Evolutionary conservation across 331 rosid genomes (phyloP).

Genomic region (Arachis monticola): DNA sequence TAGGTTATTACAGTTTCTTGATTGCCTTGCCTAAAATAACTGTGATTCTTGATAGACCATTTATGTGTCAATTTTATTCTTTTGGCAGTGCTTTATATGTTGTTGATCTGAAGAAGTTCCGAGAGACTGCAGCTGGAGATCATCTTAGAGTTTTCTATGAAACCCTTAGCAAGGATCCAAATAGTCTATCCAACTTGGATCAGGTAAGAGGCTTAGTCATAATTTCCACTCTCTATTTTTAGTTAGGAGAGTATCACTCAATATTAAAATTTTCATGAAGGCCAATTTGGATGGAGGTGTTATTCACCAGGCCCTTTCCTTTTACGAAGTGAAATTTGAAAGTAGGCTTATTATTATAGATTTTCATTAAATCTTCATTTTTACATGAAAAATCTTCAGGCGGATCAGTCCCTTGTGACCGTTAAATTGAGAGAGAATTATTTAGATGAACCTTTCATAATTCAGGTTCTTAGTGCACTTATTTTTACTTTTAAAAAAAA

Average conservation of each 20-base stretch:
- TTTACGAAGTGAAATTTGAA: too few species aligned
- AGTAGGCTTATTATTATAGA: not conserved
- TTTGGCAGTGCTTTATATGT: slow-evolving; percentile 91
- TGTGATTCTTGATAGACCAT: slow-evolving; percentile 20
- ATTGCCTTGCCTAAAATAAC: slow-evolving; percentile 16
- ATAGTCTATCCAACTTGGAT: slow-evolving; percentile 94
- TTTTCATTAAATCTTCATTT: slow-evolving; percentile 10
- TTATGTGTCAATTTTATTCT: slow-evolving; percentile 30
- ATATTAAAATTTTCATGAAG: not conserved
- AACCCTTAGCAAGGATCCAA: slow-evolving; percentile 98
- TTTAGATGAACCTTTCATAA: too few species aligned
- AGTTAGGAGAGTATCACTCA: too few species aligned
- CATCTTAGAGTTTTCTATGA: slow-evolving; percentile 97
- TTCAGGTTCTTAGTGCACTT: too few species aligned
- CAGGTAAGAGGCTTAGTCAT: slow-evolving; percentile 62
- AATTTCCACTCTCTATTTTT: not conserved
- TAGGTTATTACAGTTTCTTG: slow-evolving; percentile 56
- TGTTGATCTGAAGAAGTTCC: slow-evolving; percentile 90
- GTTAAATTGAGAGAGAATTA: too few species aligned
- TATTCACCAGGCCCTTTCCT: not conserved
- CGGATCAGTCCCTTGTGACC: too few species aligned
- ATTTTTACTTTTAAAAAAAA: too few species aligned
- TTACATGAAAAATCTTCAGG: too few species aligned
- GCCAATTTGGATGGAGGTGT: not conserved
- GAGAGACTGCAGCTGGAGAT: slow-evolving; percentile 99